These are phyloP conservation scores for Erodium texanum DNA, from an alignment of 441 rosid genomes.

Conservation along the genomic window DNA sequence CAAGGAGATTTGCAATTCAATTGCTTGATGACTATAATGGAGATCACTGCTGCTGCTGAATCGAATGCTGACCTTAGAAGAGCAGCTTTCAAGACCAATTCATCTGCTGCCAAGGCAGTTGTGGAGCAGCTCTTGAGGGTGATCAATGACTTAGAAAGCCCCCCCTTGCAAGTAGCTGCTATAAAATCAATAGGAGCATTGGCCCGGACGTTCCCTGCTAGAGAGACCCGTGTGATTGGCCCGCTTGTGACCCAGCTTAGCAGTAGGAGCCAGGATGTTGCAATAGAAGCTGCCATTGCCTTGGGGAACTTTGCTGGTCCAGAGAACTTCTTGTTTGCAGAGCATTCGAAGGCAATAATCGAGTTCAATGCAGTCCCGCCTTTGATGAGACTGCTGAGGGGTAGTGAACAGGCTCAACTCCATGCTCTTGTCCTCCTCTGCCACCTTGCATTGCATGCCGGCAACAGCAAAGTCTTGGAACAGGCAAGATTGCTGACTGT, in stretches of 20 bases:
- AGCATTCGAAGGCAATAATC: constrained; percentile 49
- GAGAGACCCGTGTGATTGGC: constrained; percentile 41
- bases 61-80: constrained; percentile 45
- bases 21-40: constrained; percentile 47
- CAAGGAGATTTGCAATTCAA: constrained; percentile 45
- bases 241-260: constrained; percentile 41
- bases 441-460: constrained; percentile 40
- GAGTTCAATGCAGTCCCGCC: constrained; percentile 40
- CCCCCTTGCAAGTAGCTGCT: constrained; percentile 33
- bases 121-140: constrained; percentile 50
- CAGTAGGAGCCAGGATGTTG: constrained; percentile 26
- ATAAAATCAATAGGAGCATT: constrained; percentile 47
- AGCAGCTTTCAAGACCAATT: constrained; percentile 47
- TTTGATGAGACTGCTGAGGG: constrained; percentile 36
- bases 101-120: constrained; percentile 56
- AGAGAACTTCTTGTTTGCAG: constrained; percentile 40
- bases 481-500: constrained; percentile 36
- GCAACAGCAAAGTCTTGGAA: constrained; percentile 46
- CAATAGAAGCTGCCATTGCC: constrained; percentile 45
- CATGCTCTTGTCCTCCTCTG: constrained; percentile 35
- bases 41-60: constrained; percentile 47
- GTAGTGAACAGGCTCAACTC: constrained; percentile 29
- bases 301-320: constrained; percentile 44
- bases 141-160: constrained; percentile 25
- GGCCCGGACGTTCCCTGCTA: constrained; percentile 54